Evolutionary conservation across 495 filamentous ascomycete species (phyloP).

Genomic region (Stereocaulon alpinum): DNA sequence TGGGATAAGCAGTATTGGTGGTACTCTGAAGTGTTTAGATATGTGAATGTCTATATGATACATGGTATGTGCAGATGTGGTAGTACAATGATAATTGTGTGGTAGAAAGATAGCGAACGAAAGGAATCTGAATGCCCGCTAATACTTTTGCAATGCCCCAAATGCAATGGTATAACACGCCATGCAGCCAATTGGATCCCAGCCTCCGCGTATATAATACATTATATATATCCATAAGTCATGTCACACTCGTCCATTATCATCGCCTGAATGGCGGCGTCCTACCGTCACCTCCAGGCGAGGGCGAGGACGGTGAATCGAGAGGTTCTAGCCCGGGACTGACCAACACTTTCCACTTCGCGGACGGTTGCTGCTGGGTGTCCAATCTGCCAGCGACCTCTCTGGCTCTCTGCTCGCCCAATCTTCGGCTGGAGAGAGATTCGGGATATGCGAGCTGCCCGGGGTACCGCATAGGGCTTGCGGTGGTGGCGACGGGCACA

Average conservation of each 20-base stretch:
- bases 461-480: slow-evolving; percentile 14
- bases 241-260: neutral
- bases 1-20: neutral
- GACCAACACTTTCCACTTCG: slow-evolving; percentile 21
- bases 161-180: slow-evolving; percentile 1
- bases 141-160: neutral
- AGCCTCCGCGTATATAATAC: neutral
- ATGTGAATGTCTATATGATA: neutral
- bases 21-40: neutral
- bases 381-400: slow-evolving; percentile 11
- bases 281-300: neutral
- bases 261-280: neutral
- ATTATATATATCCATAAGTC: slow-evolving; percentile 4
- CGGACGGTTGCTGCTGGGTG: slow-evolving; percentile 2
- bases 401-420: slow-evolving; percentile 10
- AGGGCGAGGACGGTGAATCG: slow-evolving; percentile 4
- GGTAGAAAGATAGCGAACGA: neutral
- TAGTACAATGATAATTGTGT: neutral
- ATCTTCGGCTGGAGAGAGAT: slow-evolving; percentile 5
- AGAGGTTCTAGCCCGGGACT: slow-evolving; percentile 17
- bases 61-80: slow-evolving; percentile 7
- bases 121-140: neutral
- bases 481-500: slow-evolving; percentile 14
- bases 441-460: slow-evolving; percentile 2
- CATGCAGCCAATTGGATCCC: neutral